phyloP scores from a whole-genome alignment of 2,329 filamentous ascomycete genomes.

The Aspergillus fijiensis region DNA sequence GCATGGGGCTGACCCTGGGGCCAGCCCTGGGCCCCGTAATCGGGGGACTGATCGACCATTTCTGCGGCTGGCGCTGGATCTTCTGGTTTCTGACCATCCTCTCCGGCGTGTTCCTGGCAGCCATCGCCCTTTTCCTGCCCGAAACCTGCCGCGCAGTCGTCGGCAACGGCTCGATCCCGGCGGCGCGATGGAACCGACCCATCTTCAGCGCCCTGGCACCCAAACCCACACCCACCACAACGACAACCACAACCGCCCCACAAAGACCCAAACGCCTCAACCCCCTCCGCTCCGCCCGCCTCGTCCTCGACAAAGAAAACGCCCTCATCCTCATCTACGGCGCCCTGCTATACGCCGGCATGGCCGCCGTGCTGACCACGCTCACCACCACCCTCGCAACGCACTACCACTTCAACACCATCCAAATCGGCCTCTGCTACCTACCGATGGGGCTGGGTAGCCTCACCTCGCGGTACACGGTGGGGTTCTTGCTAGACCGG shows the following conservation, averaged over 20 bases:
- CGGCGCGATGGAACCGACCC: conserved; percentile 26
- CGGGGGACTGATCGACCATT: conserved; percentile 63
- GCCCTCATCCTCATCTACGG: conserved; percentile 36
- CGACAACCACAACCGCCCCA: conserved; percentile 15
- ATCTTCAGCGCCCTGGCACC: not conserved
- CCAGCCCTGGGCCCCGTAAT: conserved; percentile 59
- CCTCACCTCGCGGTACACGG: conserved; percentile 30
- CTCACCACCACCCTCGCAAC: conserved; percentile 44
- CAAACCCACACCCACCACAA: not conserved
- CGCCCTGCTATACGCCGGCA: conserved; percentile 45
- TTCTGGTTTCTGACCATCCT: conserved; percentile 68
- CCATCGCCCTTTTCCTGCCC: conserved; percentile 58
- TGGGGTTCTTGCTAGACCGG: conserved; percentile 58
- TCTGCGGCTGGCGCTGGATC: conserved; percentile 65
- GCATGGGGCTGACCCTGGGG: conserved; percentile 54
- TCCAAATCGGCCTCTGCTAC: conserved; percentile 27
- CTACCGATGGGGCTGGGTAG: conserved; percentile 22
- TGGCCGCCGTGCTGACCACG: conserved; percentile 45
- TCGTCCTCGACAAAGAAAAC: conserved; percentile 36
- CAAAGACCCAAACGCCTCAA: conserved; percentile 17
- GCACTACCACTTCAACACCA: conserved; percentile 22
- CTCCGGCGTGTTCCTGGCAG: conserved; percentile 45
- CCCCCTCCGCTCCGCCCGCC: conserved; percentile 26
- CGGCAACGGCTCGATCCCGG: conserved; percentile 32
- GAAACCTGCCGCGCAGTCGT: conserved; percentile 46